Conservation (phyloP, 1,284 basidiomycete genomes). For the Puccinia triticina region DNA sequence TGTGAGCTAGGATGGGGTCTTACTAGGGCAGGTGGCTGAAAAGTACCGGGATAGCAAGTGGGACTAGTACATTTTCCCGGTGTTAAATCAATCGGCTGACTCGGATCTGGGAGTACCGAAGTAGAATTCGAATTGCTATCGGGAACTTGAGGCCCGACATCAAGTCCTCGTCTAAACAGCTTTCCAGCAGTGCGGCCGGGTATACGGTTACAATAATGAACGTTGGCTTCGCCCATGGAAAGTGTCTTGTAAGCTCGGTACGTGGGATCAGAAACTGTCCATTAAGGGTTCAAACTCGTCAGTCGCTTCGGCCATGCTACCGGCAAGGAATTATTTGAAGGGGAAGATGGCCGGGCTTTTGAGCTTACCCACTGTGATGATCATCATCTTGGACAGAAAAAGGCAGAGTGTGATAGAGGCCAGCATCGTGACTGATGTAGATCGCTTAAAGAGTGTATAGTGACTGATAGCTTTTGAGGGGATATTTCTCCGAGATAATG, state of each 20-base stretch:
- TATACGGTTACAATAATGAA: not conserved
- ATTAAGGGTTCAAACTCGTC: not conserved
- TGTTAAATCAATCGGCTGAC: constrained; percentile 21
- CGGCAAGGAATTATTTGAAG: not conserved
- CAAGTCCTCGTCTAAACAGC: not conserved
- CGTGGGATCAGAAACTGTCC: not conserved
- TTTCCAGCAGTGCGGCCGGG: not conserved
- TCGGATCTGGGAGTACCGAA: not conserved
- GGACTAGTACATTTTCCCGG: constrained; percentile 1
- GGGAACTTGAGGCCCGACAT: not conserved
- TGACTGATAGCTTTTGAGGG: not conserved
- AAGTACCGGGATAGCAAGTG: constrained; percentile 33
- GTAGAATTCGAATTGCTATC: not conserved
- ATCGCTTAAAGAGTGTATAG: not conserved
- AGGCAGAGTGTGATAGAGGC: not conserved
- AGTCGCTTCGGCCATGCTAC: not conserved
- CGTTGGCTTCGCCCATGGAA: not conserved
- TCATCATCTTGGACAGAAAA: not conserved
- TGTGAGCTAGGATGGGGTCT: not conserved
- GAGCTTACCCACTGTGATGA: not conserved
- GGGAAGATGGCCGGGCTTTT: not conserved
- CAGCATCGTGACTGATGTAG: not conserved
- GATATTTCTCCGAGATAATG: not conserved
- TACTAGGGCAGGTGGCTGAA: not conserved
- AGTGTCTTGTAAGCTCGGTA: not conserved